A percentile compares a stretch with the other conserved stretches of the same genome.
These are phyloP conservation scores for Solanum chmielewskii DNA, from an alignment of 257 asterid species.

Conservation along the genomic window DNA sequence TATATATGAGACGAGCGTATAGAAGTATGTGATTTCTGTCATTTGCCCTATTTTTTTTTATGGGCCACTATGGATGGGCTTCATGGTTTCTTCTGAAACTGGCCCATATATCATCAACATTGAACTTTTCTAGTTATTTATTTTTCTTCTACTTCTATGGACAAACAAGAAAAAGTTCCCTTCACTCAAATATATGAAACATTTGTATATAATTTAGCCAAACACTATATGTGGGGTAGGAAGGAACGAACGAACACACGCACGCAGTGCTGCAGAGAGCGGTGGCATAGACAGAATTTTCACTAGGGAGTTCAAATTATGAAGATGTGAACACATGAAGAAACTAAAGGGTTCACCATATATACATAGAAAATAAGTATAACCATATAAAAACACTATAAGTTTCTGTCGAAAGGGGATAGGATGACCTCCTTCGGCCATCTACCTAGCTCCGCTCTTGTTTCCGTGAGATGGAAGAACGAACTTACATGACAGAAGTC, in stretches of 20 bases:
- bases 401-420: background rate
- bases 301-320: background rate
- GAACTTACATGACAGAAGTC: background rate
- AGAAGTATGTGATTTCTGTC: no score
- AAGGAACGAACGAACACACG: background rate
- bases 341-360: background rate
- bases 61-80: background rate
- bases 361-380: background rate
- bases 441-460: background rate
- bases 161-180: background rate
- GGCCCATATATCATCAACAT: background rate
- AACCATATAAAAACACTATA: background rate
- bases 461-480: background rate
- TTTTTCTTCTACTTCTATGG: background rate
- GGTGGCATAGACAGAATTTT: background rate
- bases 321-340: background rate
- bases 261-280: background rate
- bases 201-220: background rate
- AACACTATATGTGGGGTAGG: background rate
- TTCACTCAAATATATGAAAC: background rate
- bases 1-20: fast-evolving
- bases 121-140: background rate
- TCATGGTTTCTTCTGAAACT: background rate
- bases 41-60: background rate
- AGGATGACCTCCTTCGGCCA: background rate